Evolutionary conservation across 1,139 yeast species (phyloP).

Genomic region (Debaryomyces nepalensis): DNA sequence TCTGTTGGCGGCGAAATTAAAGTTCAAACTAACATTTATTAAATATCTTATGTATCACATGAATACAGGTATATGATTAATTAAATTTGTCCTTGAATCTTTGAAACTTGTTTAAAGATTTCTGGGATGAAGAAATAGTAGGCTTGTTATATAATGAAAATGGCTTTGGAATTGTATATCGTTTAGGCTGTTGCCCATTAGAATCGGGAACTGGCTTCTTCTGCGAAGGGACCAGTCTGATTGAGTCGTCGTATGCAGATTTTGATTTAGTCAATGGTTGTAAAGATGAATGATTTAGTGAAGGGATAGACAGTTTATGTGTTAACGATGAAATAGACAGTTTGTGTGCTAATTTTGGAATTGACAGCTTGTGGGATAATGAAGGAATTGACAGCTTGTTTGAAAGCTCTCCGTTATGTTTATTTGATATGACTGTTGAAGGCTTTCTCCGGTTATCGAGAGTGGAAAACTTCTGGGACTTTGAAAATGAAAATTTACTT

Average conservation of each 20-base stretch:
- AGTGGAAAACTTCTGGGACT: slow-evolving; percentile 12
- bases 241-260: slow-evolving; percentile 5
- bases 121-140: slow-evolving; percentile 52
- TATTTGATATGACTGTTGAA: not conserved
- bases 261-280: slow-evolving; percentile 2
- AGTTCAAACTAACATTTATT: slow-evolving; percentile 48
- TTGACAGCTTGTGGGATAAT: slow-evolving; percentile 4
- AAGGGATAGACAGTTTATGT: slow-evolving; percentile 21
- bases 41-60: slow-evolving; percentile 13
- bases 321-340: slow-evolving; percentile 21
- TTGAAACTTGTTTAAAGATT: slow-evolving; percentile 37
- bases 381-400: slow-evolving; percentile 21
- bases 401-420: too few relatives aligned
- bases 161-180: slow-evolving; percentile 28
- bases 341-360: slow-evolving; percentile 11
- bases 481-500: slow-evolving; percentile 14
- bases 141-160: slow-evolving; percentile 45
- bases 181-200: slow-evolving; percentile 12
- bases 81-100: slow-evolving; percentile 35
- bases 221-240: slow-evolving; percentile 5
- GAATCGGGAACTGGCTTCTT: slow-evolving; percentile 3
- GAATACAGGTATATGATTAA: slow-evolving; percentile 17
- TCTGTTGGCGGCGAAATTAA: slow-evolving; percentile 49
- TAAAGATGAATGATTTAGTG: slow-evolving; percentile 14
- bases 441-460: not conserved